A percentile compares a stretch with the other conserved stretches of the same genome.
phyloP scores from a whole-genome alignment of 805 yeast species.

The Candida yuanshanica region DNA sequence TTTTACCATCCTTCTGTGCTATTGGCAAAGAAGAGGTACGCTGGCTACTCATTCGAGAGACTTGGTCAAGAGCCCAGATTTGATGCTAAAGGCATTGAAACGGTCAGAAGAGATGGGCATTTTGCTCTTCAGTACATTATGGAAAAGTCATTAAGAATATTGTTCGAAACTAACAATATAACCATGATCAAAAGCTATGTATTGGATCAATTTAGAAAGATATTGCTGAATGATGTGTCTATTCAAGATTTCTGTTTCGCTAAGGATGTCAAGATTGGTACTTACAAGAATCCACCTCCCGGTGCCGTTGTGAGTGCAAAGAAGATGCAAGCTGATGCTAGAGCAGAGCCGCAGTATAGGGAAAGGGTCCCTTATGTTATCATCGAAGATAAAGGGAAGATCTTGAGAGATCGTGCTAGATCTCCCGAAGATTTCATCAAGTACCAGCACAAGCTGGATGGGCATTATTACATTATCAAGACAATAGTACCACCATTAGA shows the following conservation, averaged over 20 bases:
- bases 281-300: constrained; percentile 83
- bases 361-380: constrained; percentile 90
- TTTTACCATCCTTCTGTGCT: constrained; percentile 85
- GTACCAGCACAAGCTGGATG: constrained; percentile 50
- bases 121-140: constrained; percentile 86
- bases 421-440: constrained; percentile 70
- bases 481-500: constrained; percentile 88
- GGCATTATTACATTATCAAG: constrained; percentile 79
- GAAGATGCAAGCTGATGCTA: constrained; percentile 54
- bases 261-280: constrained; percentile 80
- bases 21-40: constrained; percentile 84
- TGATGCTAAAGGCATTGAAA: constrained; percentile 96
- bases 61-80: constrained; percentile 50
- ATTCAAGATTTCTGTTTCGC: constrained; percentile 88
- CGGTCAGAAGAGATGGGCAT: constrained; percentile 90
- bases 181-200: constrained; percentile 65
- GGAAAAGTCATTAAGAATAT: constrained; percentile 56
- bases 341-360: constrained; percentile 79
- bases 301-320: constrained; percentile 81
- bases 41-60: constrained; percentile 73
- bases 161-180: constrained; percentile 71
- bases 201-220: constrained; percentile 57
- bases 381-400: constrained; percentile 48
- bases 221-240: constrained; percentile 56
- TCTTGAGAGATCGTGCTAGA: constrained; percentile 71